Evolutionary conservation across 257 asterid species (phyloP).

Genomic region (Solanum microdontum): DNA sequence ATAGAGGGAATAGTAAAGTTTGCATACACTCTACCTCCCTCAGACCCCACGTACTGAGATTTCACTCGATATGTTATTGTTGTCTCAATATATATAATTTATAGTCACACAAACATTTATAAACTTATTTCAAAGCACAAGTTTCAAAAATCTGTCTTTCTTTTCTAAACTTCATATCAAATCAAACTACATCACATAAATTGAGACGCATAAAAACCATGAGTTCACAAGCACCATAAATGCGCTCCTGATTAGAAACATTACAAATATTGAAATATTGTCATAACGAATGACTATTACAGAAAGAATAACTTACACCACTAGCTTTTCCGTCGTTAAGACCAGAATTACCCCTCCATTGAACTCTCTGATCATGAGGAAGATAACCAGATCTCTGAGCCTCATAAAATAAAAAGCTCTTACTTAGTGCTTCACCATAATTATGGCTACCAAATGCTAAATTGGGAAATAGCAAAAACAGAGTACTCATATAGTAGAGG

Average conservation of each 20-base stretch:
- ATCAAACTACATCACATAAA: neutral
- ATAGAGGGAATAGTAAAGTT: no score
- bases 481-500: conserved; percentile 5
- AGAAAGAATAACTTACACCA: conserved; percentile 35
- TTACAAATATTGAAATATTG: neutral
- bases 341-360: conserved; percentile 95
- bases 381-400: conserved; percentile 98
- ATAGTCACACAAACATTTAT: no score
- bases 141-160: no score
- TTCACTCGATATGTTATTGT: no score
- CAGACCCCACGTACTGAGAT: no score
- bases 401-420: conserved; percentile 84
- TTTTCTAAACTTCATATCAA: no score
- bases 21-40: neutral
- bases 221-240: no score
- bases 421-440: conserved; percentile 71
- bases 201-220: neutral
- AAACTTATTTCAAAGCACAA: no score
- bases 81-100: no score
- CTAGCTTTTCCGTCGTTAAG: conserved; percentile 68
- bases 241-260: neutral
- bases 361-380: conserved; percentile 65
- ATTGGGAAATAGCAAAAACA: conserved; percentile 33
- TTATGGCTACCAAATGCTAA: conserved; percentile 58
- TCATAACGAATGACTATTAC: neutral